Evolutionary conservation across 805 yeast species (phyloP), one percentile per base, ranked within the genome.

Genomic region (Starmerella khaoyaiensis): DNA sequence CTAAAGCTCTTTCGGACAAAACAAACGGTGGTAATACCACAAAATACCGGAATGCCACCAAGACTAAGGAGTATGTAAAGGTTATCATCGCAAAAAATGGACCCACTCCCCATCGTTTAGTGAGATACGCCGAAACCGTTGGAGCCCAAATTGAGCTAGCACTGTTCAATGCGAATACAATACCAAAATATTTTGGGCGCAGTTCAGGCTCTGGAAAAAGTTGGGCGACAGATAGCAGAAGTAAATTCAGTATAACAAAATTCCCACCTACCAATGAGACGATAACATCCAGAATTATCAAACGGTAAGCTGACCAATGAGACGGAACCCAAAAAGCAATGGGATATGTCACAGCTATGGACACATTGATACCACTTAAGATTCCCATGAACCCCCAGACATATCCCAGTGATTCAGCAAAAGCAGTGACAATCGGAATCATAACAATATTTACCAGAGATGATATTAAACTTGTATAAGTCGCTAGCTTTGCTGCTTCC

Each of bases 341-440:
- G 8, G 28, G 29, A 20, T 31, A 31, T 6, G 23, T 5, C 6
- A 31, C 17, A 18, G 14, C 6, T 9, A 31, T 15, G 19, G 21
- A 28, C 5, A 19, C n/a, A 6, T 17, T 18, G 10, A 11, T 8
- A 8, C 32, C 32, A 18, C 9, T 5, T 12, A 18, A 11, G 5
- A 31, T 21, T 17, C n/a, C 7, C 11, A 20, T 8, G 6, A 31
- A 8, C 10, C 35, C 35, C 28, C 28, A 9, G 5, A 6, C 32
- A 8, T 19, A 21, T 7, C 35, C 35, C 8, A 18, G 9, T 31
- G 14, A 15, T 18, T 31, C 35, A 14, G 20, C 32, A 15, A 31
- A 31, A 19, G 35, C 35, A 20, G 35, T 31, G 5, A 33, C 37
- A 27, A 25, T 27, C 15, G 36, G 36, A 16, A 33, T 33, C 36